A percentile compares a stretch with the other conserved stretches of the same genome.
Evolutionary conservation across 2,329 filamentous ascomycete genomes (phyloP).

Genomic region (Amesomyces nigricolor): DNA sequence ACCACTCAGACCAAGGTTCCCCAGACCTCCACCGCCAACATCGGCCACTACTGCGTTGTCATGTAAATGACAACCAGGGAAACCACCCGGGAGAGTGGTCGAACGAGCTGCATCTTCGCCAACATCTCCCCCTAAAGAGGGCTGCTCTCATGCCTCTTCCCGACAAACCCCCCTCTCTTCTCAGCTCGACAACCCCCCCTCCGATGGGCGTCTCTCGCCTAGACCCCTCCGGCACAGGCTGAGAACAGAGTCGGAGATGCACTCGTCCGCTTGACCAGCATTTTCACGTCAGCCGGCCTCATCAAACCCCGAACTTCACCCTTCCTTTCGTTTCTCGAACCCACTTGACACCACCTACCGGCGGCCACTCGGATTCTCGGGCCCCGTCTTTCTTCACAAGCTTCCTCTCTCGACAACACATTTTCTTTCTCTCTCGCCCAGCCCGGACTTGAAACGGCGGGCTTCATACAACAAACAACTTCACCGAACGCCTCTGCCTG

Average conservation of each 20-base stretch:
- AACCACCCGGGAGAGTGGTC: not conserved
- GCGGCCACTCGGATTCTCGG: too few species aligned
- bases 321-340: not conserved
- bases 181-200: not conserved
- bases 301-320: not conserved
- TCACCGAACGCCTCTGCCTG: too few species aligned
- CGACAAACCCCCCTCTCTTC: not conserved
- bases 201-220: not conserved
- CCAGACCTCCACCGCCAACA: constrained; percentile 27
- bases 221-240: not conserved
- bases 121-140: not conserved
- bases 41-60: constrained; percentile 31
- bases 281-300: not conserved
- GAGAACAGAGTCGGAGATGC: not conserved
- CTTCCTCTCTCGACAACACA: not conserved
- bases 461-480: too few species aligned
- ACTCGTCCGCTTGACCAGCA: not conserved
- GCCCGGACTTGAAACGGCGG: not conserved
- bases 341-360: not conserved
- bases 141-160: constrained; percentile 9
- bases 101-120: constrained; percentile 2
- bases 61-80: constrained; percentile 30
- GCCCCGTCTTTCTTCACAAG: not conserved
- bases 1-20: constrained; percentile 26
- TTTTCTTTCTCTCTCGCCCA: not conserved